Conservation (phyloP, 78 protist genomes). For the Mastigamoeba balamuthi region DNA sequence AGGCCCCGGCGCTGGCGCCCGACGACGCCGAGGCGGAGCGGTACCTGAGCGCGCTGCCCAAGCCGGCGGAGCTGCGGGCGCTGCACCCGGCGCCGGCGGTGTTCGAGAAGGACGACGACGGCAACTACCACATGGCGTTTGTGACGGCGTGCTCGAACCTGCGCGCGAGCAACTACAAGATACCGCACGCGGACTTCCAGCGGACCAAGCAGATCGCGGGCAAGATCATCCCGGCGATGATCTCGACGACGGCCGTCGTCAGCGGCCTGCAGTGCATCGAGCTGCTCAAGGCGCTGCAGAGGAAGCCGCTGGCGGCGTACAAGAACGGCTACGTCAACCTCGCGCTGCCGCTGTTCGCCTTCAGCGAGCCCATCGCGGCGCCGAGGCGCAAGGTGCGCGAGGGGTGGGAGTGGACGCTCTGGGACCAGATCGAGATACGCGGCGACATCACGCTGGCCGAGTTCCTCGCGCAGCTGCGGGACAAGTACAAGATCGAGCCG, state of each 20-base stretch:
- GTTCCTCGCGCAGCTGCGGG: conserved; percentile 25
- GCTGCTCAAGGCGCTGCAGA: conserved; percentile 63
- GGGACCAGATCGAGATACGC: conserved; percentile 75
- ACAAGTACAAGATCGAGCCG: conserved; percentile 39
- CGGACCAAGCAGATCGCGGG: conserved; percentile 93
- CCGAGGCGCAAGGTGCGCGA: conserved; percentile 51
- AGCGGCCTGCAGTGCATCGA: conserved; percentile 84
- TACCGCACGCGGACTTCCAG: conserved; percentile 63
- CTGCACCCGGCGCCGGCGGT: conserved; percentile 29
- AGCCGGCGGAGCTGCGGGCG: conserved; percentile 19
- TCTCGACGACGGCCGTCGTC: conserved; percentile 98
- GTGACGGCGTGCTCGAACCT: conserved; percentile 92
- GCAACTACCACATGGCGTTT: conserved; percentile 97
- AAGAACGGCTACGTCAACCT: conserved; percentile 88
- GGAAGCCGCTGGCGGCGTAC: conserved; percentile 61
- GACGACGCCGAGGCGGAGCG: too few species aligned
- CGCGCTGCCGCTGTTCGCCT: conserved; percentile 87
- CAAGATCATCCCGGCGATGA: conserved; percentile 99
- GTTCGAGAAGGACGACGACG: conserved; percentile 96
- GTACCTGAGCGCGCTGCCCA: too few species aligned
- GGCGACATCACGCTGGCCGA: conserved; percentile 58
- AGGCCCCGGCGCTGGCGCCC: too few species aligned
- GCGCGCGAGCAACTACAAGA: conserved; percentile 92
- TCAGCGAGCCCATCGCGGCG: conserved; percentile 88
- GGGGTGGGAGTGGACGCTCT: conserved; percentile 52